These are phyloP conservation scores for Fusarium praegraminearum DNA, from an alignment of 2,329 filamentous ascomycete genomes.

Conservation along the genomic window DNA sequence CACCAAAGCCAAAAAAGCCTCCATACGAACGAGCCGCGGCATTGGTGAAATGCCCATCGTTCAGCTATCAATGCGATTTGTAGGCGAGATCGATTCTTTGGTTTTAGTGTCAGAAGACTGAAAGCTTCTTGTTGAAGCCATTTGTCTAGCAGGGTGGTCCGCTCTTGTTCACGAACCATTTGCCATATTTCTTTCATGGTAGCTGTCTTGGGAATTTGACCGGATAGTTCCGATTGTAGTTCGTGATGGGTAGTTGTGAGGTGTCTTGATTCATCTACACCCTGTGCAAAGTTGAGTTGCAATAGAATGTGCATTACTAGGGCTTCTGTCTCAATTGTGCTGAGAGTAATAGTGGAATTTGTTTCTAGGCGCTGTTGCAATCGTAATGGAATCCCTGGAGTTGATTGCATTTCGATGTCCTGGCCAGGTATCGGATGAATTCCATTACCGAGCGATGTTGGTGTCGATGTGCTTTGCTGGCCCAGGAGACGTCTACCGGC, in stretches of 20 bases:
- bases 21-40: neutral
- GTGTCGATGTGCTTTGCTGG: neutral
- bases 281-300: too few species aligned
- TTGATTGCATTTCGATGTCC: neutral
- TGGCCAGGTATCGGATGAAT: neutral
- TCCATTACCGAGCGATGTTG: neutral
- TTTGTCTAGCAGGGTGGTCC: too few species aligned
- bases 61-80: neutral
- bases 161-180: too few species aligned
- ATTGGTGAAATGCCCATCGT: constrained; percentile 8
- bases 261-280: too few species aligned
- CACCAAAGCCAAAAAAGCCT: constrained; percentile 1
- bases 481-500: too few species aligned
- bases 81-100: fast-evolving
- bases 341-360: too few species aligned
- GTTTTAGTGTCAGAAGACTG: fast-evolving
- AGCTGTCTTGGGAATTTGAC: too few species aligned
- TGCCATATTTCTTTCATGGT: too few species aligned
- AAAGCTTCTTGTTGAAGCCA: neutral
- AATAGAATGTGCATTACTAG: too few species aligned
- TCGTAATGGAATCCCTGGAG: fast-evolving
- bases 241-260: too few species aligned
- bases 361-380: neutral
- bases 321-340: too few species aligned
- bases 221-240: too few species aligned